Percentiles rank a stretch among this genome's conserved stretches.
phyloP scores from a whole-genome alignment of 2,329 filamentous ascomycete species.

The Xylariales sp. region DNA sequence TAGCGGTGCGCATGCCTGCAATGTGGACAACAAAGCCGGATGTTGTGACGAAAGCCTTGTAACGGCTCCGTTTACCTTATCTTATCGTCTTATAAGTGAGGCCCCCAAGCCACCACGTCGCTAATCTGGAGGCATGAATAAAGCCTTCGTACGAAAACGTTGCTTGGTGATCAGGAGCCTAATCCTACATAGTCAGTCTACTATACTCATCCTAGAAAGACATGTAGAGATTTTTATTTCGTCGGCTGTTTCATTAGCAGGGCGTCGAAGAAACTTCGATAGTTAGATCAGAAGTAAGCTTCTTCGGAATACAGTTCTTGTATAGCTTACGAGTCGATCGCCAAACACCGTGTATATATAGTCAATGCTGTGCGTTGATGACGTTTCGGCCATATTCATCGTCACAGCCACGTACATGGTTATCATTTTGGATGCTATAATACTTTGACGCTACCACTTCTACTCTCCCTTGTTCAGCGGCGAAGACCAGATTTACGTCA shows the following conservation, averaged over 20 bases:
- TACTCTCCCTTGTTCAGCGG: not conserved
- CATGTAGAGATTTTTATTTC: constrained; percentile 28
- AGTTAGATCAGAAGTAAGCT: constrained; percentile 1
- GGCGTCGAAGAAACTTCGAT: constrained; percentile 36
- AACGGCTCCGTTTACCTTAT: constrained; percentile 54
- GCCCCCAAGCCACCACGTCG: not conserved
- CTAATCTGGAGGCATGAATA: not conserved
- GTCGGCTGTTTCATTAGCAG: constrained; percentile 36
- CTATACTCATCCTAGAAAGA: not conserved
- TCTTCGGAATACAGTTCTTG: not conserved
- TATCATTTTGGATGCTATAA: not conserved
- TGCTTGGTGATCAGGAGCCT: not conserved
- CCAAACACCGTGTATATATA: not conserved
- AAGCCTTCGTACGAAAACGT: not conserved
- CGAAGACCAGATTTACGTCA: not conserved
- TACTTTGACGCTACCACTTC: not conserved
- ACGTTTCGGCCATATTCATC: not conserved
- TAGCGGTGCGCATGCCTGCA: not conserved
- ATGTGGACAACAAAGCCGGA: not conserved
- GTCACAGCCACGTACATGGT: not conserved
- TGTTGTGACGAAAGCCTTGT: constrained; percentile 51
- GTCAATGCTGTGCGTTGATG: not conserved
- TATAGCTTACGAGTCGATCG: not conserved
- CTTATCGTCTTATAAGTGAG: constrained; percentile 17
- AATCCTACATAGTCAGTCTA: not conserved